Base-by-base conservation (phyloP, 768 basidiomycete genomes). In the Calocera viscosa region DNA sequence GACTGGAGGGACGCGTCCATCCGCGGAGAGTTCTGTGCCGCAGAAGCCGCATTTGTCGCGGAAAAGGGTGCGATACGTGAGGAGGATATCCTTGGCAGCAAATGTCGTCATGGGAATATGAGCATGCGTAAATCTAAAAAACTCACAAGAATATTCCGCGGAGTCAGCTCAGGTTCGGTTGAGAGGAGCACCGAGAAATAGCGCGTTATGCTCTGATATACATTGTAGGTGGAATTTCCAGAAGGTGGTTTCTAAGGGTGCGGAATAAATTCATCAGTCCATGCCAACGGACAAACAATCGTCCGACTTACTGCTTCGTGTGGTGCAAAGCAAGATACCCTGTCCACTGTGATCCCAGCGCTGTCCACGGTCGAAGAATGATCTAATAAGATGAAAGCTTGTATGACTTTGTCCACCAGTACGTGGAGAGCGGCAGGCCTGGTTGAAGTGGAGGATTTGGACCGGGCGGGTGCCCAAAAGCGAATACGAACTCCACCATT, bases 151-250 rank as follows among this genome's bases (percentile, higher is more conserved):
- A 60, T 60, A 60, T 60, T 26, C 53, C 30, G 53, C 30, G 53
- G 53, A 60, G 53, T 60, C 30, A 60, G 30, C 7, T 32, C 53
- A 60, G 53, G 53, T 32, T 60, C 26, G 16, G 53, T 32, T 5
- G 53, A 60, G 30, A 60, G 53, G 14, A 60, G 22, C 24, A 60
- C 30, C 2, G 53, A 60, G 22, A 60, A 60, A 32, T 28, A 60
- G 53, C 53, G 53, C 22, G 53, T 28, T 26, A 60, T 60, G 19
- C 53, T 28, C 53, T 60, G 53, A 19, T 60, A 60, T 60, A 32
- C 53, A 19, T 60, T 60, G 30, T 60, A 60, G 24, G 53, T 32
- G 53, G 53, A 60, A 60, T 28, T 60, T 60, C 53, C 53, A 60
- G 53, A 60, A 60, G 53, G 53, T 30, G 53, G 53, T 60, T 60